phyloP scores from a whole-genome alignment of 345 rosid genomes.

The Eucalyptus guilfoylei region DNA sequence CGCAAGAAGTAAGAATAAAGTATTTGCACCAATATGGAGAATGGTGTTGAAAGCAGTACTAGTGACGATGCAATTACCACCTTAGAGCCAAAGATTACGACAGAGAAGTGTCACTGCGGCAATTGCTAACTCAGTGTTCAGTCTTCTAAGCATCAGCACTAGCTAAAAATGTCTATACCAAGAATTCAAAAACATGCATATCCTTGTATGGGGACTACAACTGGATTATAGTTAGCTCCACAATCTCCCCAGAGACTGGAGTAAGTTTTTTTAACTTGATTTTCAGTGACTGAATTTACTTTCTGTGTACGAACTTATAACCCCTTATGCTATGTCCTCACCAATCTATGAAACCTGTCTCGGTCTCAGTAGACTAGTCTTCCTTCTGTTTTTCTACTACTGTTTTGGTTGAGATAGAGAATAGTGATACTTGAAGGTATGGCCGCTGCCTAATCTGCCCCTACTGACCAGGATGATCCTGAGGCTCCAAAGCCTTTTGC shows the following conservation, averaged over 20 bases:
- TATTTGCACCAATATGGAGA: background rate
- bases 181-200: background rate
- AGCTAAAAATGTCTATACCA: background rate
- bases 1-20: background rate
- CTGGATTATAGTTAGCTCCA: background rate
- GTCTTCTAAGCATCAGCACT: background rate
- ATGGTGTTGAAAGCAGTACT: background rate
- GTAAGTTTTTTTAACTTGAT: background rate
- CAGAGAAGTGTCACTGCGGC: background rate
- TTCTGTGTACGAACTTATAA: background rate
- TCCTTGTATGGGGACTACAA: background rate
- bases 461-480: background rate
- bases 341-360: background rate
- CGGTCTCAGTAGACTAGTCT: background rate
- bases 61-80: background rate
- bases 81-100: background rate
- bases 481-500: background rate
- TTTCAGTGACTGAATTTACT: background rate
- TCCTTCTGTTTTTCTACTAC: background rate
- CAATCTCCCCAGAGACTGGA: background rate
- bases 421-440: background rate
- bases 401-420: background rate
- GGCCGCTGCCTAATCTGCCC: background rate
- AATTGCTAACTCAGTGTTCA: background rate
- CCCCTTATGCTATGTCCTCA: background rate